These are phyloP conservation scores for Aegilops speltoides DNA, from an alignment of 176 grass and related monocot species.

Conservation along the genomic window DNA sequence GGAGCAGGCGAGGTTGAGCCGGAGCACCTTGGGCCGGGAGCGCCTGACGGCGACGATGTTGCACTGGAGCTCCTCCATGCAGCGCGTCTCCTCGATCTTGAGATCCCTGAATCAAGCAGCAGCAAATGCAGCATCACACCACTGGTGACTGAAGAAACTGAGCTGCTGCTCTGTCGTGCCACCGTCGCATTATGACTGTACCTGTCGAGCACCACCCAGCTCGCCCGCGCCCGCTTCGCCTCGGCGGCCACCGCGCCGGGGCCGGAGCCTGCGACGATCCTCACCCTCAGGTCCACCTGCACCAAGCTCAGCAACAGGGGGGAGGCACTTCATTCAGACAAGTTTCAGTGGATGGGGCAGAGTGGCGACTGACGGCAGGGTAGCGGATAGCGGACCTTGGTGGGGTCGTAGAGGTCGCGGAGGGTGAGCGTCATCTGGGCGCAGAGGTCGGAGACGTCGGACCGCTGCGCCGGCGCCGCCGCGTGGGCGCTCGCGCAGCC, in stretches of 20 bases:
- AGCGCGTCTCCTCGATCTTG: constrained; percentile 76
- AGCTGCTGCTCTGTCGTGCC: neutral
- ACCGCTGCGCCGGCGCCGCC: constrained; percentile 61
- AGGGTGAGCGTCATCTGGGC: constrained; percentile 74
- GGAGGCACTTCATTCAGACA: neutral
- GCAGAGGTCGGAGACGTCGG: constrained; percentile 75
- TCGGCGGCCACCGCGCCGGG: constrained; percentile 68
- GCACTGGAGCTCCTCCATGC: constrained; percentile 83
- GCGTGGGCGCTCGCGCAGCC: constrained; percentile 72
- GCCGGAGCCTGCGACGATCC: constrained; percentile 55
- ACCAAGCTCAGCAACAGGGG: neutral
- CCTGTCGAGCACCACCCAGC: constrained; percentile 96
- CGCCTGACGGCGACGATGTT: constrained; percentile 92
- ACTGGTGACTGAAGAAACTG: neutral
- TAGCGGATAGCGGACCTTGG: constrained; percentile 41
- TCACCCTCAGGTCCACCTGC: constrained; percentile 74
- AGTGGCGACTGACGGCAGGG: no score
- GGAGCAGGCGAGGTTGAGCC: constrained; percentile 67
- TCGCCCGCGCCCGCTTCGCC: constrained; percentile 64
- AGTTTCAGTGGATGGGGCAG: neutral
- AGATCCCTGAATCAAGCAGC: constrained; percentile 41
- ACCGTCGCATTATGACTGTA: neutral
- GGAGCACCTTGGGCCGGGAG: constrained; percentile 80
- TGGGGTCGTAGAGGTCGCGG: constrained; percentile 67
- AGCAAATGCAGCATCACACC: no score